Evolutionary conservation across 331 rosid genomes (phyloP).

Genomic region (Stylosanthes scabra): DNA sequence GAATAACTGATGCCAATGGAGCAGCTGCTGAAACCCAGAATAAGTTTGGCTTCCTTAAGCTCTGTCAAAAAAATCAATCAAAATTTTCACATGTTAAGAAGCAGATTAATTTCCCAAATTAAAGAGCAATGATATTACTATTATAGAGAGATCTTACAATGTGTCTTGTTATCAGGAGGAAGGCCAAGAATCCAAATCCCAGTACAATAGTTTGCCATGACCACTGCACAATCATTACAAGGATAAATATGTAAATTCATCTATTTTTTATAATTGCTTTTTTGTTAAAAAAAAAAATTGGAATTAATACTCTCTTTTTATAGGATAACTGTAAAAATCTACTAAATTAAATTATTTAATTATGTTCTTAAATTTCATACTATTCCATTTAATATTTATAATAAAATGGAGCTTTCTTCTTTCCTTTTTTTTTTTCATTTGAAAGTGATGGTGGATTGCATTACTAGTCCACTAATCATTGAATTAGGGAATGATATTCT

Average conservation of each 20-base stretch:
- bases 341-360: no score
- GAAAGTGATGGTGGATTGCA: slow-evolving; percentile 27
- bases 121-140: background rate
- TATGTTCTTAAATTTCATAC: no score
- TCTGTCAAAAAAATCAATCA: slow-evolving; percentile 51
- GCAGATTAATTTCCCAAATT: background rate
- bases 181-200: slow-evolving; percentile 71
- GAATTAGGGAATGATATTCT: slow-evolving; percentile 2
- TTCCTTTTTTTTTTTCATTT: slow-evolving; percentile 6
- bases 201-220: slow-evolving; percentile 85
- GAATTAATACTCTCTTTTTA: no score
- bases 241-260: no score
- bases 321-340: no score
- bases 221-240: slow-evolving; percentile 69
- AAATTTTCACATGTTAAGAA: slow-evolving; percentile 23
- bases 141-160: slow-evolving; percentile 60
- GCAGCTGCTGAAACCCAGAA: slow-evolving; percentile 97
- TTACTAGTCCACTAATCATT: slow-evolving; percentile 21
- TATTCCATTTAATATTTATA: no score
- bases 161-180: slow-evolving; percentile 74
- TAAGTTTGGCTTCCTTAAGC: slow-evolving; percentile 79
- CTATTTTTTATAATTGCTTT: no score
- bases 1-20: slow-evolving; percentile 86
- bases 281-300: no score
- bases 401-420: no score